Evolutionary conservation across 169 alveolate species (phyloP).

Genomic region (Cryptosporidium canis): DNA sequence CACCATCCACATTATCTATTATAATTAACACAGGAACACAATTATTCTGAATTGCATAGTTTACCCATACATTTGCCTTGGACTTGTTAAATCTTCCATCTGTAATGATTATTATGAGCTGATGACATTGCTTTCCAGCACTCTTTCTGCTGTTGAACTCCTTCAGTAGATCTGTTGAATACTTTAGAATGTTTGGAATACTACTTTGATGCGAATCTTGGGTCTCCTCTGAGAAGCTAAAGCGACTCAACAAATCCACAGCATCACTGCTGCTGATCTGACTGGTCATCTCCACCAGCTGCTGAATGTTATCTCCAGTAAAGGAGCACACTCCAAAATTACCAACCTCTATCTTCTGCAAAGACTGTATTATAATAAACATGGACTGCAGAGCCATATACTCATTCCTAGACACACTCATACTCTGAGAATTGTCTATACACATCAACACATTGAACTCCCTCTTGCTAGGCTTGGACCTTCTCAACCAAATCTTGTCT

Average conservation of each 20-base stretch:
- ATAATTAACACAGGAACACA: slow-evolving; percentile 89
- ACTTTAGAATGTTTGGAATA: slow-evolving; percentile 80
- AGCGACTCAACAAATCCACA: slow-evolving; percentile 72
- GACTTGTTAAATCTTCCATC: slow-evolving; percentile 98
- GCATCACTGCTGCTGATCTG: slow-evolving; percentile 71
- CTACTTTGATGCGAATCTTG: slow-evolving; percentile 78
- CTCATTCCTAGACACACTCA: slow-evolving; percentile 92
- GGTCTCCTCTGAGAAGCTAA: slow-evolving; percentile 85
- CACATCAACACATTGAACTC: slow-evolving; percentile 94
- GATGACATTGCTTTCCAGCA: slow-evolving; percentile 76
- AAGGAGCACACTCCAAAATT: slow-evolving; percentile 83
- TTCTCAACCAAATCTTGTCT: slow-evolving; percentile 98
- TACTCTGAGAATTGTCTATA: slow-evolving; percentile 94
- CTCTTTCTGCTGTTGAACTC: slow-evolving; percentile 65
- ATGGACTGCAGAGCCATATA: slow-evolving; percentile 86
- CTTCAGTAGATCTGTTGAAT: slow-evolving; percentile 83
- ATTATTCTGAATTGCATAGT: slow-evolving; percentile 85
- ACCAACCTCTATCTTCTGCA: slow-evolving; percentile 83
- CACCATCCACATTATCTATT: slow-evolving; percentile 83
- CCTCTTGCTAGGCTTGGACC: slow-evolving; percentile 95
- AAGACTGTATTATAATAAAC: slow-evolving; percentile 86
- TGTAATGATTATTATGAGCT: slow-evolving; percentile 91
- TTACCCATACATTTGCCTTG: slow-evolving; percentile 87
- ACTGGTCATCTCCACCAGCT: slow-evolving; percentile 72
- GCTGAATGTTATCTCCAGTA: slow-evolving; percentile 75